Conservation (phyloP, 768 basidiomycete genomes). For the Mycena floridula region DNA sequence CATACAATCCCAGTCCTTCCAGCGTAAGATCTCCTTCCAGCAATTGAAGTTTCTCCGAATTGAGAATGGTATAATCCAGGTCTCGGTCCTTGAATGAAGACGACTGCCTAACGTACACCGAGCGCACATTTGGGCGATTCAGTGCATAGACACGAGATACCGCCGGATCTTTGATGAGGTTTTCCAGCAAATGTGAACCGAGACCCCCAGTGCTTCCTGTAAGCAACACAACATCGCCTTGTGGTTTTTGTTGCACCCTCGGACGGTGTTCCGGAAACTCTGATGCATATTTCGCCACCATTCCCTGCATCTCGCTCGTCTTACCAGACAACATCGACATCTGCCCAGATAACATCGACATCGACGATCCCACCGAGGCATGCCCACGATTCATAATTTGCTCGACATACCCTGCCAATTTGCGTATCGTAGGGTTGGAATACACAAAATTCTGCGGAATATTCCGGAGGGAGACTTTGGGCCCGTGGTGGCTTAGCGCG, state of each 20-base stretch:
- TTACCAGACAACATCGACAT: neutral
- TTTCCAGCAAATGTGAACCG: constrained; percentile 26
- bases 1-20: neutral
- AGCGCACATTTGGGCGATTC: constrained; percentile 18
- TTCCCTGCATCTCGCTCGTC: constrained; percentile 12
- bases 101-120: constrained; percentile 14
- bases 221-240: constrained; percentile 22
- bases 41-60: constrained; percentile 18
- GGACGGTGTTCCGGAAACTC: constrained; percentile 6
- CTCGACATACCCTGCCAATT: constrained; percentile 9
- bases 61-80: constrained; percentile 12
- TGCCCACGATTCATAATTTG: neutral
- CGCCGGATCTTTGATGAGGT: constrained; percentile 16
- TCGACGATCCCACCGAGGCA: neutral
- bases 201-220: constrained; percentile 32
- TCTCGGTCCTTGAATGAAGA: constrained; percentile 16
- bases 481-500: constrained; percentile 11
- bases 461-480: constrained; percentile 10
- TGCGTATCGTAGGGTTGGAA: constrained; percentile 16
- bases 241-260: neutral
- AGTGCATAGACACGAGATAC: constrained; percentile 27
- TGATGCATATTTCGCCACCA: constrained; percentile 19
- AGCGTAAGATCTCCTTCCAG: constrained; percentile 13
- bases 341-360: too few species aligned
- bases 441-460: constrained; percentile 19